These are phyloP conservation scores for Blastobotrys peoriensis DNA, from an alignment of 805 yeast genomes.

Conservation along the genomic window DNA sequence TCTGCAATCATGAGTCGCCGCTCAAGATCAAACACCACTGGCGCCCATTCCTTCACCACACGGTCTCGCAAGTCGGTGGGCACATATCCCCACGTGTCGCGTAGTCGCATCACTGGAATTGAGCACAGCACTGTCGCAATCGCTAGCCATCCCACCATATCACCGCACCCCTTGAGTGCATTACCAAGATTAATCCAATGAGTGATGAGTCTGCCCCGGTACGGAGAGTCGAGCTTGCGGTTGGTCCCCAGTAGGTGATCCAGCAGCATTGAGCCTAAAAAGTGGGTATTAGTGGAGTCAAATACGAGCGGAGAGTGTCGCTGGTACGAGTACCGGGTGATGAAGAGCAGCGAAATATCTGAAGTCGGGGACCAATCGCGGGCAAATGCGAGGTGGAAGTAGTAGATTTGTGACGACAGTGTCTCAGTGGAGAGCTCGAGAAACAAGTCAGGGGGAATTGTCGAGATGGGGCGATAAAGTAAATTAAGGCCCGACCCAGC, in stretches of 20 bases:
- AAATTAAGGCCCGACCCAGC: neutral
- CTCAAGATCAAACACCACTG: constrained; percentile 83
- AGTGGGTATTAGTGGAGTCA: constrained; percentile 67
- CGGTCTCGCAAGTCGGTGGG: constrained; percentile 51
- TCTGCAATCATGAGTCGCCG: constrained; percentile 60
- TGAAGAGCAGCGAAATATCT: constrained; percentile 71
- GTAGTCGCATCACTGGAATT: constrained; percentile 69
- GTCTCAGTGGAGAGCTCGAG: constrained; percentile 46
- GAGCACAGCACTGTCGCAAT: constrained; percentile 79
- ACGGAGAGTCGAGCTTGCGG: constrained; percentile 28
- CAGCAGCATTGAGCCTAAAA: constrained; percentile 62
- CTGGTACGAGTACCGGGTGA: constrained; percentile 36
- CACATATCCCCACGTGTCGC: constrained; percentile 69
- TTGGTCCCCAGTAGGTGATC: constrained; percentile 56
- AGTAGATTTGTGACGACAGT: constrained; percentile 59
- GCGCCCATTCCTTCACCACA: constrained; percentile 82
- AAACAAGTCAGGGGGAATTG: constrained; percentile 41
- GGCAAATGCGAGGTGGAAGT: constrained; percentile 61
- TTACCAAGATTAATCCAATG: constrained; percentile 87
- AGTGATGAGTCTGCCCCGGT: constrained; percentile 57
- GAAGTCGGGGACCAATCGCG: constrained; percentile 68
- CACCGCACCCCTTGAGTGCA: constrained; percentile 70
- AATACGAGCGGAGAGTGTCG: constrained; percentile 71
- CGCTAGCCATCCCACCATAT: constrained; percentile 92
- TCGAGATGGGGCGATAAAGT: neutral